Percentiles rank a stretch among this genome's conserved stretches.
Evolutionary conservation across 208 protist species (phyloP).

Genomic region (Acanthamoeba triangularis): DNA sequence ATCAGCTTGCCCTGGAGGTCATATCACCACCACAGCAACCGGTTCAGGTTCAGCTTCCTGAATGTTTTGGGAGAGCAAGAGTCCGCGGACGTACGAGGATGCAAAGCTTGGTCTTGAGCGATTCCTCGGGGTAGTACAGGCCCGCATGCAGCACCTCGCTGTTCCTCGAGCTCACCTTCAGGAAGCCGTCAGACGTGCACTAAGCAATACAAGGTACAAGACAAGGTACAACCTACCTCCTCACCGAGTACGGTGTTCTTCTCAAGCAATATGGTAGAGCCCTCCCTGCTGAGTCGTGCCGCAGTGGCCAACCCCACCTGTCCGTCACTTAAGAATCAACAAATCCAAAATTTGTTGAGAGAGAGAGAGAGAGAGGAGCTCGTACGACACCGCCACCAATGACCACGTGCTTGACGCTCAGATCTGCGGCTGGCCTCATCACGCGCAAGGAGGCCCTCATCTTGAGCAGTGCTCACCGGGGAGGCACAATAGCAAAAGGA

Average conservation of each 20-base stretch:
- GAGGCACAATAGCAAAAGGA: too few species aligned
- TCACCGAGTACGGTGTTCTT: constrained; percentile 8
- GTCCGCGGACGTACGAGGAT: too few species aligned
- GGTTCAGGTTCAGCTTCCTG: too few species aligned
- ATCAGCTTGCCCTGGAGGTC: constrained; percentile 55
- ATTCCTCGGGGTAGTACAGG: constrained; percentile 35
- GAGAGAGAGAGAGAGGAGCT: too few species aligned
- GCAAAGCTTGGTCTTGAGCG: constrained; percentile 40
- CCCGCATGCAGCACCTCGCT: constrained; percentile 26
- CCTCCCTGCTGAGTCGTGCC: constrained; percentile 4
- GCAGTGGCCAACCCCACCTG: constrained; percentile 26
- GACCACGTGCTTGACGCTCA: constrained; percentile 28
- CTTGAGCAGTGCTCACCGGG: too few species aligned
- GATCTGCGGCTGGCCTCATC: background rate
- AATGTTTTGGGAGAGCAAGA: too few species aligned
- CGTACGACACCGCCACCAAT: constrained; percentile 9
- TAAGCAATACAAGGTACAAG: too few species aligned
- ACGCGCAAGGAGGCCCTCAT: constrained; percentile 21
- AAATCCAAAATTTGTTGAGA: background rate
- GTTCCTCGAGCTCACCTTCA: constrained; percentile 5
- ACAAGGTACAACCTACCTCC: background rate
- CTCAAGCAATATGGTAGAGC: constrained; percentile 12
- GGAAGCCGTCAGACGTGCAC: too few species aligned
- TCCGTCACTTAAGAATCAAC: background rate
- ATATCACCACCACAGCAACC: too few species aligned